Percentiles rank a stretch among this genome's conserved stretches.
Evolutionary conservation across 2,329 filamentous ascomycete genomes (phyloP).

Genomic region (Ophiosphaerella korrae): DNA sequence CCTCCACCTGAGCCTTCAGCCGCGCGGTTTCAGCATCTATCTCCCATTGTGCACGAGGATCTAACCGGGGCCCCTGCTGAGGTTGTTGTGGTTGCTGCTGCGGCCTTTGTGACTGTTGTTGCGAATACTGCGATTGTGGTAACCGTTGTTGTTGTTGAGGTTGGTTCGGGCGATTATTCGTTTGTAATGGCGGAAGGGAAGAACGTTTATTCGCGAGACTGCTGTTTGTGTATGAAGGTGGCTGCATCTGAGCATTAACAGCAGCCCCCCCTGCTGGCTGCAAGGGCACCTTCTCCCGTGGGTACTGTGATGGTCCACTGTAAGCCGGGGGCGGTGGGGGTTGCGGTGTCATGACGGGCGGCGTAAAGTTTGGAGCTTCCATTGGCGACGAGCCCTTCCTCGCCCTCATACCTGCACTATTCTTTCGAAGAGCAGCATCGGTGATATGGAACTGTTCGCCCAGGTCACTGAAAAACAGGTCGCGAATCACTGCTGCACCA

Average conservation of each 20-base stretch:
- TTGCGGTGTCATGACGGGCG: slow-evolving; percentile 41
- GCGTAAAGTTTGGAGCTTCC: slow-evolving; percentile 30
- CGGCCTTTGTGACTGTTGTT: slow-evolving; percentile 1
- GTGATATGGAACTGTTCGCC: slow-evolving; percentile 80
- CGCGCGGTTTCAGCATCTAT: slow-evolving; percentile 57
- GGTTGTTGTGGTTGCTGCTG: slow-evolving; percentile 14
- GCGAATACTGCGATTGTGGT: slow-evolving; percentile 8
- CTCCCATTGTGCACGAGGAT: slow-evolving; percentile 60
- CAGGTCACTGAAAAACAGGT: slow-evolving; percentile 67
- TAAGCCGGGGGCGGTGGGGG: slow-evolving; percentile 33
- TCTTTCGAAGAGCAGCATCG: slow-evolving; percentile 49
- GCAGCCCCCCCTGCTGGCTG: slow-evolving; percentile 21
- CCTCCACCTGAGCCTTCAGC: slow-evolving; percentile 50
- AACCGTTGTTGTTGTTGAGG: slow-evolving; percentile 6
- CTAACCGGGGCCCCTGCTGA: slow-evolving; percentile 32
- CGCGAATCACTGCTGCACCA: slow-evolving; percentile 64
- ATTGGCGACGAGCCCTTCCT: slow-evolving; percentile 44
- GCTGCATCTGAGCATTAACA: slow-evolving; percentile 19
- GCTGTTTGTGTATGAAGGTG: slow-evolving; percentile 18
- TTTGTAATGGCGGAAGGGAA: slow-evolving; percentile 37
- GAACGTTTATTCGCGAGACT: slow-evolving; percentile 30
- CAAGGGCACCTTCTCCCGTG: slow-evolving; percentile 24
- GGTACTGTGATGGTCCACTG: slow-evolving; percentile 26
- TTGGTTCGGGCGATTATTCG: slow-evolving; percentile 23
- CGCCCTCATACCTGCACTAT: slow-evolving; percentile 41